phyloP scores from a whole-genome alignment of 2,329 filamentous ascomycete genomes.

The Fusarium brevicatenulatum region DNA sequence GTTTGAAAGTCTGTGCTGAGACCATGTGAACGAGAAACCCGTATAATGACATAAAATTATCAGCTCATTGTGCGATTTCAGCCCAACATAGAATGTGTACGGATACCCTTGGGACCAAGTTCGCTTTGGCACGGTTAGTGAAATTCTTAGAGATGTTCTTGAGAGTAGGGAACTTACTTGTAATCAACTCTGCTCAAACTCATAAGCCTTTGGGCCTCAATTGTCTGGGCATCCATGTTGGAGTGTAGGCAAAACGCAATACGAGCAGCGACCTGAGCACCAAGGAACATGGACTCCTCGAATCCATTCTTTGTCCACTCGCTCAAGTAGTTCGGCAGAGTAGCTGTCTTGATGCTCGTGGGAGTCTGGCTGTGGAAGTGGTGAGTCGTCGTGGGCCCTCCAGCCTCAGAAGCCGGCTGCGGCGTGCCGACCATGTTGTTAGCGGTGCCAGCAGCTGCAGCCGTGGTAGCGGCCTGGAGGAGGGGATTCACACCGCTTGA shows the following conservation, averaged over 20 bases:
- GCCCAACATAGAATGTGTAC: slow-evolving; percentile 64
- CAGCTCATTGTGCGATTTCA: slow-evolving; percentile 40
- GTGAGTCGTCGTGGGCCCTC: slow-evolving; percentile 52
- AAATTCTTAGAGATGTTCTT: background rate
- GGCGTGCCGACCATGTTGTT: slow-evolving; percentile 52
- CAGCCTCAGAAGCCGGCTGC: slow-evolving; percentile 54
- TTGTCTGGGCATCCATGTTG: slow-evolving; percentile 62
- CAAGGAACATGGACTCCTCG: slow-evolving; percentile 88
- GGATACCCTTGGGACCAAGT: slow-evolving; percentile 64
- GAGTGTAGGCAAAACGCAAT: slow-evolving; percentile 67
- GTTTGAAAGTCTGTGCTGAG: slow-evolving; percentile 11
- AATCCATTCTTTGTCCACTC: slow-evolving; percentile 86
- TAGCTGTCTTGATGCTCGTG: slow-evolving; percentile 81
- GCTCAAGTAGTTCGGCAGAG: slow-evolving; percentile 84
- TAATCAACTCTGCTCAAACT: slow-evolving; percentile 69
- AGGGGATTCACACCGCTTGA: slow-evolving; percentile 83
- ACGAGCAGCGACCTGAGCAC: slow-evolving; percentile 83
- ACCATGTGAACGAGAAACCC: slow-evolving; percentile 11
- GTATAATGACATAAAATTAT: slow-evolving; percentile 29
- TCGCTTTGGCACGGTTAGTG: slow-evolving; percentile 54
- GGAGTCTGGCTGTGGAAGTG: slow-evolving; percentile 77
- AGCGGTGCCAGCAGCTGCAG: slow-evolving; percentile 62
- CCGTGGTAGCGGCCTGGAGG: slow-evolving; percentile 88
- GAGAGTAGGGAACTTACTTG: slow-evolving; percentile 59
- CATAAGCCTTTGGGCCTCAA: slow-evolving; percentile 65